A percentile compares a stretch with the other conserved stretches of the same genome.
phyloP scores from a whole-genome alignment of 2,329 filamentous ascomycete genomes.

The Microcyclospora tardicrescens region DNA sequence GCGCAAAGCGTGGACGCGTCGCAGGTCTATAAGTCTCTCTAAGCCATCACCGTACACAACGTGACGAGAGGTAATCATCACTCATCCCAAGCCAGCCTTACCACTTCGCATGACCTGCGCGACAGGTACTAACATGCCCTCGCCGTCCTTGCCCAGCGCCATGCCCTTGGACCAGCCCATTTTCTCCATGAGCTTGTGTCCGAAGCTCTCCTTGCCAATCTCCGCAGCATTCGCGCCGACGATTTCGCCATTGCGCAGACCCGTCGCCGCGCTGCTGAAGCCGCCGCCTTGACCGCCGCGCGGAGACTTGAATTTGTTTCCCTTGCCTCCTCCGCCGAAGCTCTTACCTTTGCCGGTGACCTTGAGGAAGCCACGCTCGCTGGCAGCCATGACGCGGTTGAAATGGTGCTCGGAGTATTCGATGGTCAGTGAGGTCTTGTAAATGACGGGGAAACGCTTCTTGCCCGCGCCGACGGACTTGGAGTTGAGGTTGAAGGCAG shows the following conservation, averaged over 20 bases:
- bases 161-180: constrained; percentile 93
- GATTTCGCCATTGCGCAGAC: constrained; percentile 72
- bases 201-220: constrained; percentile 68
- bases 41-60: too few relatives aligned
- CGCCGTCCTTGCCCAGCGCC: constrained; percentile 66
- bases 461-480: constrained; percentile 66
- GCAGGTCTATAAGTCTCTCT: too few relatives aligned
- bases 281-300: constrained; percentile 25
- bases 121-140: constrained; percentile 78
- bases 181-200: constrained; percentile 79
- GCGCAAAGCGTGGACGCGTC: too few relatives aligned
- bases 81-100: constrained; percentile 65
- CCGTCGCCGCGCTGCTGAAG: constrained; percentile 28
- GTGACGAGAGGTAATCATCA: too few relatives aligned
- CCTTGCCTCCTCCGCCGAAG: constrained; percentile 24
- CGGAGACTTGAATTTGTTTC: constrained; percentile 6
- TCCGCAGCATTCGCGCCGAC: constrained; percentile 79
- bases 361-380: constrained; percentile 40
- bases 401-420: constrained; percentile 44
- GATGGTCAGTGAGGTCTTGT: constrained; percentile 57
- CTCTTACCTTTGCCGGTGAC: constrained; percentile 10
- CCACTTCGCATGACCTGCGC: constrained; percentile 75
- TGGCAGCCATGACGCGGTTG: constrained; percentile 25
- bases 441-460: constrained; percentile 62
- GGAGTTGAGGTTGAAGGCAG: constrained; percentile 64